Base-by-base conservation (phyloP, 176 grass and related monocot species). In the Paspalum vaginatum region DNA sequence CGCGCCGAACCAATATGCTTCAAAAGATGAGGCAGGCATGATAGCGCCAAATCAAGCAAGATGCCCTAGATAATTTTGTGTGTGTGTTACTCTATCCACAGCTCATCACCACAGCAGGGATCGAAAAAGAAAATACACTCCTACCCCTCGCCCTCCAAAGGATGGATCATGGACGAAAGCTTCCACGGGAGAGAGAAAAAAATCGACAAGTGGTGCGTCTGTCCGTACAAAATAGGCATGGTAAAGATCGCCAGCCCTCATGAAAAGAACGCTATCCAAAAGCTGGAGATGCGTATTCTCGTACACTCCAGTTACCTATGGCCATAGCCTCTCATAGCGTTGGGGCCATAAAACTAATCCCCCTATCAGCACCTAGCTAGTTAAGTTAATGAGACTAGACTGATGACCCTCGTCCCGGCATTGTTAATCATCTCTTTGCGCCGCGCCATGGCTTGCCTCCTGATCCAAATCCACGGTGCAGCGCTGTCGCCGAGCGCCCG, bases 281-380 rank as follows among this genome's bases (percentile, higher is more conserved):
- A 82, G 88, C 83, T 86, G 37, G 73, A 89, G 88, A 89, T 89
- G 83, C 82, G 83, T 72, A 73, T 78, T 85, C 87, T 85, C 83
- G 78, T 82, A 85, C 83, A 77, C 83, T 80, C 53, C 77, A 50
- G 62, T 55, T 59, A 77, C 77, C 78, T 65, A 65, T 72, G 11
- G 21, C 49, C 83, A 53, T 71, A 17, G 53, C 58, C 6, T 58
- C 5, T 51, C 63, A 69, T n/a, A 40, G 21, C 56, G 20, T 63
- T 9, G 49, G 48, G 67, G 27, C 26, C 70, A n/a, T 54, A 49
- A 48, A 57, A 81, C 41, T 50, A 42, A 77, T 25, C 6, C 20
- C 42, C 42, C 54, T 52, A 79, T 11, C 46, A 61, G 3, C 42
- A 61, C 68, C 87, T 75, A 69, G 37, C 45, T 68, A 68, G 74